These are phyloP conservation scores for Ammopiptanthus mongolicus DNA, from an alignment of 306 rosid genomes.

Conservation along the genomic window DNA sequence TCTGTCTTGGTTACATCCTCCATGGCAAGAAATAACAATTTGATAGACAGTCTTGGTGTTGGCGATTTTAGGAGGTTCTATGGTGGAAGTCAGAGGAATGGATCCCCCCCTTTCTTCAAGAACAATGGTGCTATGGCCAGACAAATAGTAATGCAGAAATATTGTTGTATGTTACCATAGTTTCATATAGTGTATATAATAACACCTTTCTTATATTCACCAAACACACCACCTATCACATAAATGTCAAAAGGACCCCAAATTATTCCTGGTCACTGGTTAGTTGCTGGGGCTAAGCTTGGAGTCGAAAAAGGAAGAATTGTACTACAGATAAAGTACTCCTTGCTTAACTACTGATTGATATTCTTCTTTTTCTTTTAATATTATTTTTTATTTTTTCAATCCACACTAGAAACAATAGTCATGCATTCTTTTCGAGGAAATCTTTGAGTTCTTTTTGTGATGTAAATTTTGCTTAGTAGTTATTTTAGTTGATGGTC, in stretches of 20 bases:
- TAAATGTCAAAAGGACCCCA: constrained; percentile 97
- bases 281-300: constrained; percentile 97
- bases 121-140: neutral
- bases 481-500: constrained; percentile 31
- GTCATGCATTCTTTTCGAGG: constrained; percentile 88
- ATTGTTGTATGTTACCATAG: neutral
- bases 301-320: constrained; percentile 96
- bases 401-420: constrained; percentile 43
- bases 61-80: too few relatives aligned
- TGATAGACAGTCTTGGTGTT: too few relatives aligned
- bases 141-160: neutral
- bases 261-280: constrained; percentile 98
- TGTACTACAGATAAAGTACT: constrained; percentile 77
- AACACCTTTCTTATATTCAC: constrained; percentile 7
- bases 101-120: too few relatives aligned
- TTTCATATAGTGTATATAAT: neutral
- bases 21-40: too few relatives aligned
- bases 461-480: constrained; percentile 44
- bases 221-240: constrained; percentile 93
- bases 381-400: constrained; percentile 23
- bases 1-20: too few relatives aligned
- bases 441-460: constrained; percentile 40
- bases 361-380: neutral
- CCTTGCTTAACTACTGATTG: constrained; percentile 82
- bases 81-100: too few relatives aligned